Base-by-base conservation (phyloP, 176 grass and related monocot species). In the Triticum turgidum region DNA sequence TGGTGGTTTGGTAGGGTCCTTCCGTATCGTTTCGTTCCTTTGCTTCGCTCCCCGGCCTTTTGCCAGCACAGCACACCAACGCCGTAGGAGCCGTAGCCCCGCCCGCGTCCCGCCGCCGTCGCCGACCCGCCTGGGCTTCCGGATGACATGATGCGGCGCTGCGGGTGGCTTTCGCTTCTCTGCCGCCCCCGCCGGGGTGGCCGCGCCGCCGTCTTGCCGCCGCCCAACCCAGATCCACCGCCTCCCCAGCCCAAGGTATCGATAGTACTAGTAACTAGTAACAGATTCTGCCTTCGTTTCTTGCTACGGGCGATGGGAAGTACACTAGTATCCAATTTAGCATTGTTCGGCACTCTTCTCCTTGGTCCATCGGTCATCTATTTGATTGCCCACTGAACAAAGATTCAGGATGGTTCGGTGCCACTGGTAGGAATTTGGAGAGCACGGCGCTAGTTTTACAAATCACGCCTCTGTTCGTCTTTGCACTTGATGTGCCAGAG, bases 121-220 rank as follows among this genome's bases (percentile, higher is more conserved):
- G 65, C 35, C 29, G 47, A 8, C 7, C 18, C 7, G 14, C 18
- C 62, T 25, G 73, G 41, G 74, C 11, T 11, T 65, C 34, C 21
- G 9, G 80, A 87, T 75, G 80, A 80, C 59, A 84, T 87, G 89
- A 80, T 76, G 67, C 64, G 35, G 75, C 85, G 80, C 58, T 90
- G 85, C 66, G 67, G 90, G 41, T 92, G 86, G 65, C 34, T 88
- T 17, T 83, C 79, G 14, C 85, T 73, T 20, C 45, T 86, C 22
- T 85, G 62, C 62, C 76, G 69, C 73, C 44, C 73, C 33, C 83
- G 87, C 35, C 84, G 80, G 21, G 65, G 25, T 32, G 79, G 29
- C 47, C 61, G 75, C 5, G 29, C 79, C 25, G 78, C 71, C 30
- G n/a, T 35, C 17, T 15, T 54, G 51, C 51, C 59, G 24, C 78